Conservation (phyloP, 306 rosid species). For the Acacia acuminata region DNA sequence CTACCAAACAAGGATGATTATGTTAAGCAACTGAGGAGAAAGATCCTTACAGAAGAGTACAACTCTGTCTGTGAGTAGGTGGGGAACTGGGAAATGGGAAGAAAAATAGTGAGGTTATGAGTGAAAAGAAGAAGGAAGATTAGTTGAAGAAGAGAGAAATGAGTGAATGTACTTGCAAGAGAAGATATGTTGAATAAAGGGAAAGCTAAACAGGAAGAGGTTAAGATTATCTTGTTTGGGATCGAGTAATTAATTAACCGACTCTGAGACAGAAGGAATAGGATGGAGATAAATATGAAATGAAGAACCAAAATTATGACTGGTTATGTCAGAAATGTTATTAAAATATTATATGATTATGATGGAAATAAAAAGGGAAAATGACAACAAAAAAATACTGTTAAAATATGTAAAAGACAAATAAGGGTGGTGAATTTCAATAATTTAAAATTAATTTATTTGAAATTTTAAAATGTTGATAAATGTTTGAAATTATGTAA, state of each 20-base stretch:
- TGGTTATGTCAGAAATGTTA: not conserved
- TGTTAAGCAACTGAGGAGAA: not conserved
- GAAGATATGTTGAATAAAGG: not conserved
- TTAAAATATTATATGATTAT: too few species aligned
- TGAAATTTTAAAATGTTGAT: too few species aligned
- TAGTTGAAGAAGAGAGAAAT: not conserved
- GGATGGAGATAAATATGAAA: not conserved
- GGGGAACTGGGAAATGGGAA: not conserved
- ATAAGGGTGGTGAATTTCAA: too few species aligned
- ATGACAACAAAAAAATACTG: too few species aligned
- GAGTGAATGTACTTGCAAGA: not conserved
- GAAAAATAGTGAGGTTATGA: not conserved
- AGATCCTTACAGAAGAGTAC: not conserved
- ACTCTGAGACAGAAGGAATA: not conserved
- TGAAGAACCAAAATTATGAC: not conserved
- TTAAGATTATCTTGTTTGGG: not conserved
- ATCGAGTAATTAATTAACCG: not conserved
- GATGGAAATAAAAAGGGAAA: too few species aligned
- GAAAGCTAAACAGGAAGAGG: not conserved
- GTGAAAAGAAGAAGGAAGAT: not conserved
- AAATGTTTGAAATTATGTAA: too few species aligned
- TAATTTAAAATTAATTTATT: too few species aligned
- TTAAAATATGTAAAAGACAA: too few species aligned
- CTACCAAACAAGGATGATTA: not conserved
- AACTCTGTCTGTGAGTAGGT: not conserved